Conservation (phyloP, 495 filamentous ascomycete species). For the Podospora sp. region DNA sequence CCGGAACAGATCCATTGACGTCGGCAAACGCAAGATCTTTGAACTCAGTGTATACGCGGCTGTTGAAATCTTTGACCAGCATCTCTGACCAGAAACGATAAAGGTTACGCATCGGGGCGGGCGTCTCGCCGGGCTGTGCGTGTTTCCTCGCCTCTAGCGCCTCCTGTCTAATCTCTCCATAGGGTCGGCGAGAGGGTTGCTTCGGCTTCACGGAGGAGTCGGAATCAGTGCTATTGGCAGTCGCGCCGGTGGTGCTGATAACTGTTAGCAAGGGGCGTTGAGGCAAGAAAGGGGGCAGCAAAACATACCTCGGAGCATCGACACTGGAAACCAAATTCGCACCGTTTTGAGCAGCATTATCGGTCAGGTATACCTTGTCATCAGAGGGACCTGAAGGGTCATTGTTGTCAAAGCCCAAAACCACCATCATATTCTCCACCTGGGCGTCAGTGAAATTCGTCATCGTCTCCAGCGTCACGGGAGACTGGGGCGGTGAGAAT, state of each 20-base stretch:
- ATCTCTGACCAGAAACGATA: constrained; percentile 83
- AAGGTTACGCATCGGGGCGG: constrained; percentile 62
- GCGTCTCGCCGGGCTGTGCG: constrained; percentile 49
- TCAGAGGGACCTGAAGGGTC: constrained; percentile 17
- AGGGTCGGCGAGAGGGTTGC: constrained; percentile 48
- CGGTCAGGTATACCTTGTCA: neutral
- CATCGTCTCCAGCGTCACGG: constrained; percentile 48
- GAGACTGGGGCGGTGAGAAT: constrained; percentile 62
- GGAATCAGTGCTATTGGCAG: constrained; percentile 9
- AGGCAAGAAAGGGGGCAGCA: neutral
- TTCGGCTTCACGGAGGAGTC: constrained; percentile 34
- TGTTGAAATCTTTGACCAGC: constrained; percentile 74
- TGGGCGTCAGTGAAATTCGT: constrained; percentile 57
- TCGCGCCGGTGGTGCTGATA: constrained; percentile 23
- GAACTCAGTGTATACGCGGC: constrained; percentile 80
- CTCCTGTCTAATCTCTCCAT: constrained; percentile 56
- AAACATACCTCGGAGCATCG: constrained; percentile 18
- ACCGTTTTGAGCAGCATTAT: neutral
- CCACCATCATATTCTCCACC: constrained; percentile 47
- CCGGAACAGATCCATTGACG: constrained; percentile 35
- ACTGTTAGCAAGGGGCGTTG: neutral
- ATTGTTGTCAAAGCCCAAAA: constrained; percentile 19
- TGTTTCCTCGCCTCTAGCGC: constrained; percentile 60
- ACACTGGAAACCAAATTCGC: constrained; percentile 10
- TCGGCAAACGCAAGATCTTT: constrained; percentile 71